Evolutionary conservation across 805 yeast genomes (phyloP), one percentile per base, ranked within the genome.

Genomic region (Vanderwaltozyma verrucispora): DNA sequence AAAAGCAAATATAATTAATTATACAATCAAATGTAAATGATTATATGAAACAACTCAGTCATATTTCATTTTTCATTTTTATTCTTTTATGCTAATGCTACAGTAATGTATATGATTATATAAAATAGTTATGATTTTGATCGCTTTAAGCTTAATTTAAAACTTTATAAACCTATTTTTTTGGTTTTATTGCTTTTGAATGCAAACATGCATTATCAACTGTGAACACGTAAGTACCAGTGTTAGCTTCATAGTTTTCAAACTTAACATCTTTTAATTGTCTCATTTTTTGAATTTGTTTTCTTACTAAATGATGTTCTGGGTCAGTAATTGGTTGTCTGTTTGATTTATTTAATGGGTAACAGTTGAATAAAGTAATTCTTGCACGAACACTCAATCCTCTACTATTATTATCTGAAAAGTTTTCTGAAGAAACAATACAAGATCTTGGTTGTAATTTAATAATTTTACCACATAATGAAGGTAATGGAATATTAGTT

Each of bases 311-410:
- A 5, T 81, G 82, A 52, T 79, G 88, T 38, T 76, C 74, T 3
- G 84, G 79, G 54, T 89, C 95, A 39, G 75, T 76, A 41, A 92
- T 74, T 5, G 83, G 80, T 51, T 76, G 67, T 47, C 77, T 74
- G 16, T 82, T 80, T 42, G 78, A 81, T 50, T 74, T 80, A 34
- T 79, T 68, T n/a, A 72, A 59, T 17, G 96, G 96, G 60, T 73
- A 88, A 54, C 95, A 83, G 12, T 80, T 78, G 48, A 80, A 84
- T 36, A 87, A 60, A 2, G 89, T 75, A 31, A 87, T 74, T 42
- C 71, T 71, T 7, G 83, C 82, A 5, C 81, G 78, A 24, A 83
- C 69, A 53, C 89, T 89, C 42, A 92, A 68, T 0, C 95, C 97
- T 49, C 83, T 83, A 5, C 95, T 95, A n/a, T n/a, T n/a, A n/a